Base-by-base conservation (phyloP, 345 rosid genomes). In the Raphanus raphanistrum region DNA sequence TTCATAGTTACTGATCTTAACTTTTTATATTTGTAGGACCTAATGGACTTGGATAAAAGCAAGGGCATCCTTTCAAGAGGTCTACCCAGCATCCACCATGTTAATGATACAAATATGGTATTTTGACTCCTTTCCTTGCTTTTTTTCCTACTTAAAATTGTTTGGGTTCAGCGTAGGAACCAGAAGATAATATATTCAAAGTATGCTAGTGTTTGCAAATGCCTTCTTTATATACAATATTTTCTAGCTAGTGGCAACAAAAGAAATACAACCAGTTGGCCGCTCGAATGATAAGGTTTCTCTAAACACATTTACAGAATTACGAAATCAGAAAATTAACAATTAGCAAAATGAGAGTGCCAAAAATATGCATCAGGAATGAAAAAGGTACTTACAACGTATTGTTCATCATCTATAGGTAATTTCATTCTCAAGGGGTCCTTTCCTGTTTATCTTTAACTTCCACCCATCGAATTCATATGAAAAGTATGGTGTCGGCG, bases 381-480 rank as follows among this genome's bases (percentile, higher is more conserved):
- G n/a, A n/a, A 57, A 6, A 31, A 21, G 58, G n/a, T 66, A 29
- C 63, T 71, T 29, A 25, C 52, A 63, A 38, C 43, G 16, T 15
- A 68, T 71, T 55, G 35, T 73, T 81, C 67, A 33, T 76, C 61
- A 4, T 83, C 45, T 81, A 60, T 87, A 92, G 97, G 97, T 94
- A 63, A 86, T 94, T 76, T 86, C 95, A 59, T 92, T 86, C 76
- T 76, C 82, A 36, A 82, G 98, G 78, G 98, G 98, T 74, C 98
- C 98, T 83, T 80, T 94, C 83, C 83, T 94, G 64, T 89, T 94
- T 76, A 75, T 94, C 61, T 92, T 89, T 82, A 94, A 94, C 86
- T 94, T 94, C 80, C 98, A 92, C 79, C 98, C 98, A 45, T 82
- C 90, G 75, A 76, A 84, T 63, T 84, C 89, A 31, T 86, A 90